These are phyloP conservation scores for Hamigera avellanea DNA, from an alignment of 495 filamentous ascomycete species.

Conservation along the genomic window DNA sequence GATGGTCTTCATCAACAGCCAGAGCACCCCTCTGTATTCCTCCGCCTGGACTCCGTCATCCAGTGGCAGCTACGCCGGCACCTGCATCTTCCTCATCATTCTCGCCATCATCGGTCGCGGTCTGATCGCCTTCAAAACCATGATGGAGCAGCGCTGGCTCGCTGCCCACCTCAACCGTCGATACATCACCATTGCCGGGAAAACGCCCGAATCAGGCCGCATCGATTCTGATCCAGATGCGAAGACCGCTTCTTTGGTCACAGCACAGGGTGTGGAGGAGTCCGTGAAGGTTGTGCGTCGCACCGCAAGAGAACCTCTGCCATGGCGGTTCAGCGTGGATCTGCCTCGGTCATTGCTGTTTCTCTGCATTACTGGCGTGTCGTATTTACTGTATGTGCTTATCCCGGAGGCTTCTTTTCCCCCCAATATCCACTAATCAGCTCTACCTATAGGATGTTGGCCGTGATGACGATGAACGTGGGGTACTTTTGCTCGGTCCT, in stretches of 20 bases:
- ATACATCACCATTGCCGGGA: conserved; percentile 63
- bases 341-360: conserved; percentile 58
- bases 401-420: background rate
- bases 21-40: conserved; percentile 63
- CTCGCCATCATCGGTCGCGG: conserved; percentile 57
- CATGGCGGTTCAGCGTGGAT: conserved; percentile 74
- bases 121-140: conserved; percentile 53
- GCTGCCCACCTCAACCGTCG: conserved; percentile 56
- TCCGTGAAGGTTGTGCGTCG: no score
- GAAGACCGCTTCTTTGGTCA: no score
- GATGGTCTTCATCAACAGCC: conserved; percentile 50
- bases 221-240: no score
- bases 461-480: conserved; percentile 95
- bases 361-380: conserved; percentile 59
- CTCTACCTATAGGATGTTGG: conserved; percentile 79
- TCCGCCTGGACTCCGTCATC: conserved; percentile 57
- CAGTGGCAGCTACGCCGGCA: conserved; percentile 63
- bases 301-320: conserved; percentile 26
- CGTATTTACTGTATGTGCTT: conserved; percentile 77
- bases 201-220: conserved; percentile 43
- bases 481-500: conserved; percentile 91
- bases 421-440: no score
- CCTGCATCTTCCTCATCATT: conserved; percentile 76
- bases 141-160: conserved; percentile 46
- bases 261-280: no score